These are phyloP conservation scores for Colletotrichum scovillei DNA, from an alignment of 2,329 filamentous ascomycete genomes.

Conservation along the genomic window DNA sequence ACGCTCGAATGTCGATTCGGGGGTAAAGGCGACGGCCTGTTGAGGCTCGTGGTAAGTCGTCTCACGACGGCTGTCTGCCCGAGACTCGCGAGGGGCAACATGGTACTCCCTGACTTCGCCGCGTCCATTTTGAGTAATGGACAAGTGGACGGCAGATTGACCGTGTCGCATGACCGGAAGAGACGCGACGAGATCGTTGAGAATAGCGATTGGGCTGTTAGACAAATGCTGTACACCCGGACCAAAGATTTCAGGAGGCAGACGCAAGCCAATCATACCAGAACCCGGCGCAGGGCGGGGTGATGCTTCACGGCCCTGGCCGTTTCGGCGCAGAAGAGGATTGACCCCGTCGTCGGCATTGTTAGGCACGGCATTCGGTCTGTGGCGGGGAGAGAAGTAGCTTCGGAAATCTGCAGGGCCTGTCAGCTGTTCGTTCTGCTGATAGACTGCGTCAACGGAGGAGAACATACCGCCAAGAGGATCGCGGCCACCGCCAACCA, in stretches of 20 bases:
- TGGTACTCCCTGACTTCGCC: constrained; percentile 65
- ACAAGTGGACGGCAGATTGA: constrained; percentile 68
- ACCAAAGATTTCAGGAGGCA: constrained; percentile 59
- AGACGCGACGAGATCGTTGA: constrained; percentile 67
- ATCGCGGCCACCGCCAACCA: constrained; percentile 67
- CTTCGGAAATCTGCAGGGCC: constrained; percentile 56
- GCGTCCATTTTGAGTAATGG: constrained; percentile 62
- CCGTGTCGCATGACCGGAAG: constrained; percentile 61
- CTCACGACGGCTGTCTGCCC: constrained; percentile 63
- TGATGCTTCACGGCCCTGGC: constrained; percentile 55
- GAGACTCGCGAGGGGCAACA: constrained; percentile 53
- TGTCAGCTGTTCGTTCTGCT: not conserved
- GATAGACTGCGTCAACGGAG: not conserved
- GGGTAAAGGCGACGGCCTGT: constrained; percentile 80
- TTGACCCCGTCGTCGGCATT: constrained; percentile 85
- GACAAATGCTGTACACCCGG: constrained; percentile 48
- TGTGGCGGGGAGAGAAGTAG: constrained; percentile 63
- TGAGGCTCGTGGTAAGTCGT: constrained; percentile 67
- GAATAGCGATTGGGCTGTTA: constrained; percentile 64
- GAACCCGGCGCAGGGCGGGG: constrained; percentile 61
- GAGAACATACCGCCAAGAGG: constrained; percentile 45
- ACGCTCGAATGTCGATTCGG: constrained; percentile 77
- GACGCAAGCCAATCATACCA: constrained; percentile 65
- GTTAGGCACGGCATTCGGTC: constrained; percentile 63
- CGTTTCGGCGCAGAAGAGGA: constrained; percentile 79